These are phyloP conservation scores for Fusarium longipes DNA, from an alignment of 2,329 filamentous ascomycete species.

Conservation along the genomic window DNA sequence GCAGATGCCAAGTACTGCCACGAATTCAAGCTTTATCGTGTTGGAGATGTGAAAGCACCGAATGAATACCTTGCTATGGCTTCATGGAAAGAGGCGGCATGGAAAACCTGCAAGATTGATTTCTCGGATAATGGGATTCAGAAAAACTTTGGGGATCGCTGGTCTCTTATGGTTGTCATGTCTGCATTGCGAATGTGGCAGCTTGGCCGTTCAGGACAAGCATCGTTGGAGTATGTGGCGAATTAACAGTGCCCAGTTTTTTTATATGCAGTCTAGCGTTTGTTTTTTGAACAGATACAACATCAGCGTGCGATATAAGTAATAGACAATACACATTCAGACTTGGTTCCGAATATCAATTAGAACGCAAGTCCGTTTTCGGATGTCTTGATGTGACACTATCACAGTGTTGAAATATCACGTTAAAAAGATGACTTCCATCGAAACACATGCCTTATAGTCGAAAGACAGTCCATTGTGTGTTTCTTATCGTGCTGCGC, in stretches of 20 bases:
- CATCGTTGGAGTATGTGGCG: slow-evolving; percentile 34
- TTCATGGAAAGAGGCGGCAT: slow-evolving; percentile 36
- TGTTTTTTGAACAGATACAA: background rate
- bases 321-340: background rate
- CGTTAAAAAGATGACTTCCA: background rate
- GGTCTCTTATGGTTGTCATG: slow-evolving; percentile 36
- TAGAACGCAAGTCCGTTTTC: background rate
- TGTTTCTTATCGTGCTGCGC: background rate
- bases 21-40: slow-evolving; percentile 37
- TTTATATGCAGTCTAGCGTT: slow-evolving; percentile 8
- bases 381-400: no score
- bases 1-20: slow-evolving; percentile 30
- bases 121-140: slow-evolving; percentile 25
- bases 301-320: background rate
- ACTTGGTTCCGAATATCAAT: background rate
- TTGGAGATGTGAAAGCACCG: slow-evolving; percentile 29
- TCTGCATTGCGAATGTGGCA: slow-evolving; percentile 38
- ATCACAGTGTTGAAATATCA: background rate
- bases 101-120: slow-evolving; percentile 38
- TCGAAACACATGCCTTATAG: background rate
- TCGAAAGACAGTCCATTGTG: background rate
- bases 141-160: slow-evolving; percentile 25
- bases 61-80: slow-evolving; percentile 30
- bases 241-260: slow-evolving; percentile 14
- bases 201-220: slow-evolving; percentile 35